Percentiles rank a stretch among this genome's conserved stretches.
phyloP scores from a whole-genome alignment of 2,329 filamentous ascomycete species.

The Massarina eburnea region DNA sequence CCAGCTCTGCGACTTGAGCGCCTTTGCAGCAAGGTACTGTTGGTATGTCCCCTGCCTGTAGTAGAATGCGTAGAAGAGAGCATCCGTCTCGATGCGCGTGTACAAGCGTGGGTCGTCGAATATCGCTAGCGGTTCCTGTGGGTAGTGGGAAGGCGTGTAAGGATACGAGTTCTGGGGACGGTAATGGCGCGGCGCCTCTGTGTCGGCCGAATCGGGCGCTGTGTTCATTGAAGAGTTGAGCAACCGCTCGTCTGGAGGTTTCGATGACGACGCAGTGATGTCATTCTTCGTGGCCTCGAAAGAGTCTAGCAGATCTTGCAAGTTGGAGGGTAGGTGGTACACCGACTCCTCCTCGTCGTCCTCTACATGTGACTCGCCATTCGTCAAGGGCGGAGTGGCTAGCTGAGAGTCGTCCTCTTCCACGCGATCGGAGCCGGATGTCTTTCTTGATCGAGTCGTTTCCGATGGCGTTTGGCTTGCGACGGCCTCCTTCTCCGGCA shows the following conservation, averaged over 20 bases:
- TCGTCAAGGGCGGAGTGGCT: slow-evolving; percentile 48
- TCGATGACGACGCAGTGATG: slow-evolving; percentile 59
- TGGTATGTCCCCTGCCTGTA: slow-evolving; percentile 96
- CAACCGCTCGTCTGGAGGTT: slow-evolving; percentile 69
- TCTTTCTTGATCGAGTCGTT: slow-evolving; percentile 20
- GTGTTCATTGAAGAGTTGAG: slow-evolving; percentile 73
- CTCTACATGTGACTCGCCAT: slow-evolving; percentile 57
- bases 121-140: slow-evolving; percentile 86
- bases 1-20: slow-evolving; percentile 98
- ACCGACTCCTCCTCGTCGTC: slow-evolving; percentile 76
- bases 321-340: slow-evolving; percentile 84
- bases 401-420: slow-evolving; percentile 39
- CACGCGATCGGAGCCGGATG: slow-evolving; percentile 30
- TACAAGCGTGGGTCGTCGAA: slow-evolving; percentile 92
- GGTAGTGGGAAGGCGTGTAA: slow-evolving; percentile 78
- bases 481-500: slow-evolving; percentile 48
- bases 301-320: slow-evolving; percentile 88
- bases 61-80: slow-evolving; percentile 98
- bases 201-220: slow-evolving; percentile 74
- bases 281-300: slow-evolving; percentile 82
- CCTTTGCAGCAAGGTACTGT: slow-evolving; percentile 92
- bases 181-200: slow-evolving; percentile 81
- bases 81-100: slow-evolving; percentile 87
- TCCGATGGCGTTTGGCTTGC: slow-evolving; percentile 34
- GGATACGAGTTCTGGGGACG: slow-evolving; percentile 77